phyloP scores from a whole-genome alignment of 768 basidiomycete species.

The Chalciporus pseudorubinellus region DNA sequence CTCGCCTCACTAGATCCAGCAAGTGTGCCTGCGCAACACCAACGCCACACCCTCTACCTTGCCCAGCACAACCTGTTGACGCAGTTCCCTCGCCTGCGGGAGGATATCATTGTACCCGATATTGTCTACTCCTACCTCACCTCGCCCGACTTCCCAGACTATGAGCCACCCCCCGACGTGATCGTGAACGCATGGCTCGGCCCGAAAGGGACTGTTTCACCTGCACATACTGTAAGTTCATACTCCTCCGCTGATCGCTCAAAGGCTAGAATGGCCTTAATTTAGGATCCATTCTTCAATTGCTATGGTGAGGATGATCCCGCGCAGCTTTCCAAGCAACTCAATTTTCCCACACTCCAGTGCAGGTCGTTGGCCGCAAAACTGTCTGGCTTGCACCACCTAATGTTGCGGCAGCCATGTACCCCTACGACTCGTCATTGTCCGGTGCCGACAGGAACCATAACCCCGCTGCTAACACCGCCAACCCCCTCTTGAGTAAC shows the following conservation, averaged over 20 bases:
- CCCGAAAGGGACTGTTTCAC: conserved; percentile 73
- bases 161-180: conserved; percentile 63
- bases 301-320: conserved; percentile 63
- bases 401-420: conserved; percentile 52
- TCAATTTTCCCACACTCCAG: conserved; percentile 37
- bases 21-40: conserved; percentile 8
- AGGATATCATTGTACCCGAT: conserved; percentile 83
- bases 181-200: conserved; percentile 83
- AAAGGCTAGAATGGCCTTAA: conserved; percentile 8
- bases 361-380: conserved; percentile 86
- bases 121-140: conserved; percentile 72
- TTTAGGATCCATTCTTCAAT: conserved; percentile 91
- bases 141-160: conserved; percentile 45
- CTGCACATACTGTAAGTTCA: conserved; percentile 79
- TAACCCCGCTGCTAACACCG: conserved; percentile 39
- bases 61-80: conserved; percentile 85
- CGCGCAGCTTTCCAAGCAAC: background rate
- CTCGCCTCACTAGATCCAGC: conserved; percentile 44
- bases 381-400: conserved; percentile 92
- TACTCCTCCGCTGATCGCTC: conserved; percentile 8
- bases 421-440: conserved; percentile 41
- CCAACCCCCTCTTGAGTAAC: conserved; percentile 61
- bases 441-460: conserved; percentile 19
- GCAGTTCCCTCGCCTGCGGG: conserved; percentile 77
- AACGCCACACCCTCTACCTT: conserved; percentile 59